phyloP scores from a whole-genome alignment of 1,139 yeast genomes.

The Suhomyces taliae region DNA sequence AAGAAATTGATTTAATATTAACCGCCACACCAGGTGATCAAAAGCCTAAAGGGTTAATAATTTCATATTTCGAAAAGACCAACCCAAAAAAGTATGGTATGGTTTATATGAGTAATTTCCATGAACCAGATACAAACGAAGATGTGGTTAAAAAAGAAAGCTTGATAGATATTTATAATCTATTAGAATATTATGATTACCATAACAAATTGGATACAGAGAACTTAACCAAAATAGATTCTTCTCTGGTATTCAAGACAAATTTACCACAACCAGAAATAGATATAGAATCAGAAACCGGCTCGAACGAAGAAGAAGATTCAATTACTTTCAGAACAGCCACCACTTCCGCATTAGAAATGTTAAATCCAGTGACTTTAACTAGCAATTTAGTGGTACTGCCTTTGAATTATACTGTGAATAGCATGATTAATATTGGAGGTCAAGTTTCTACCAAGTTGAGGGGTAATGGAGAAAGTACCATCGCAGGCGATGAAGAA shows the following conservation, averaged over 20 bases:
- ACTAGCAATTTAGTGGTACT: conserved; percentile 40
- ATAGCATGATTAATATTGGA: conserved; percentile 27
- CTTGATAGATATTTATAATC: conserved; percentile 30
- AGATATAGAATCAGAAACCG: conserved; percentile 1
- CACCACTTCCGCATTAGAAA: conserved; percentile 23
- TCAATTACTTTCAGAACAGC: conserved; percentile 1
- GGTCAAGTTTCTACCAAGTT: conserved; percentile 7
- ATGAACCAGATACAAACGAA: conserved; percentile 8
- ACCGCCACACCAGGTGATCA: conserved; percentile 1
- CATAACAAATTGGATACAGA: conserved; percentile 28
- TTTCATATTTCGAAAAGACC: conserved; percentile 26
- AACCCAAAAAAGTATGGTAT: conserved; percentile 37
- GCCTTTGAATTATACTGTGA: conserved; percentile 41
- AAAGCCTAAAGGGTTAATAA: conserved; percentile 26
- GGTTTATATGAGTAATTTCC: conserved; percentile 20
- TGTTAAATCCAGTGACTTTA: conserved; percentile 35
- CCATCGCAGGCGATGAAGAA: conserved; percentile 2
- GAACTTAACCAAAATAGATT: conserved; percentile 18
- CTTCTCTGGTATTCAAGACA: conserved; percentile 19
- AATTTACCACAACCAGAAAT: conserved; percentile 10
- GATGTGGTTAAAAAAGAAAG: conserved; percentile 14
- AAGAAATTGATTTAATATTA: conserved; percentile 22
- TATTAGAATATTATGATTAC: conserved; percentile 36
- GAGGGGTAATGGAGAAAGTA: conserved; percentile 6
- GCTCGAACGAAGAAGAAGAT: conserved; percentile 2